These are phyloP conservation scores for Chlorophyllum brunneum DNA, from an alignment of 768 basidiomycete genomes.

Conservation along the genomic window DNA sequence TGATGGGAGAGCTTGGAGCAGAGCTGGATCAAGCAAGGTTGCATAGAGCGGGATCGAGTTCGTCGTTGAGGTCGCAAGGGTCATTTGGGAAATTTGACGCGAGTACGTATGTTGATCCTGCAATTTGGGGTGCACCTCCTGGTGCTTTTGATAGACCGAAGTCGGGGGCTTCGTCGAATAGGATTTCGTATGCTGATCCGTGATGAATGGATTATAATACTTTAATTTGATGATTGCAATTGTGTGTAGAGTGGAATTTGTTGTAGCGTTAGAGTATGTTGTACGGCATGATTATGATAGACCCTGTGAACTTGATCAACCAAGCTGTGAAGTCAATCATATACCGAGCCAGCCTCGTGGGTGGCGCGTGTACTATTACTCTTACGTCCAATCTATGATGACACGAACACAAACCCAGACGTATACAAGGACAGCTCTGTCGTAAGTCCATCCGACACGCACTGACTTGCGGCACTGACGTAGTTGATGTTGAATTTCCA, in stretches of 20 bases:
- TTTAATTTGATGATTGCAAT: neutral
- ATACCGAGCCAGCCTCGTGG: slow-evolving; percentile 1
- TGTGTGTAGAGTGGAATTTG: neutral
- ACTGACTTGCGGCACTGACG: neutral
- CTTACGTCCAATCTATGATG: neutral
- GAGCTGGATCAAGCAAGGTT: neutral
- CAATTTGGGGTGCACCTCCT: slow-evolving; percentile 10
- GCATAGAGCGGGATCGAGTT: slow-evolving; percentile 10
- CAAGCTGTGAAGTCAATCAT: neutral
- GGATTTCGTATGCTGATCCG: slow-evolving; percentile 6
- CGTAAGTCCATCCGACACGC: neutral
- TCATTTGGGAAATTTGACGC: slow-evolving; percentile 13
- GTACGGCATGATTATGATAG: neutral
- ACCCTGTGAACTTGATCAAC: no score
- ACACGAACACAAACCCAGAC: slow-evolving; percentile 3
- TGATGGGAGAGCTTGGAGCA: neutral
- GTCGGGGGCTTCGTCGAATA: slow-evolving; percentile 3
- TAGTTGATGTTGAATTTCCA: neutral
- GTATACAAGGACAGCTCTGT: slow-evolving; percentile 1
- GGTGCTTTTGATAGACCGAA: slow-evolving; percentile 7
- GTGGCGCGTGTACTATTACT: neutral
- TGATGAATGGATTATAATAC: neutral
- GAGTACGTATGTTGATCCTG: slow-evolving; percentile 15
- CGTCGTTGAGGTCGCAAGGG: slow-evolving; percentile 16
- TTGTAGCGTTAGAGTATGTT: neutral